Conservation (phyloP, 108 stramenopile genomes). For the Cyclotella kingstonii region DNA sequence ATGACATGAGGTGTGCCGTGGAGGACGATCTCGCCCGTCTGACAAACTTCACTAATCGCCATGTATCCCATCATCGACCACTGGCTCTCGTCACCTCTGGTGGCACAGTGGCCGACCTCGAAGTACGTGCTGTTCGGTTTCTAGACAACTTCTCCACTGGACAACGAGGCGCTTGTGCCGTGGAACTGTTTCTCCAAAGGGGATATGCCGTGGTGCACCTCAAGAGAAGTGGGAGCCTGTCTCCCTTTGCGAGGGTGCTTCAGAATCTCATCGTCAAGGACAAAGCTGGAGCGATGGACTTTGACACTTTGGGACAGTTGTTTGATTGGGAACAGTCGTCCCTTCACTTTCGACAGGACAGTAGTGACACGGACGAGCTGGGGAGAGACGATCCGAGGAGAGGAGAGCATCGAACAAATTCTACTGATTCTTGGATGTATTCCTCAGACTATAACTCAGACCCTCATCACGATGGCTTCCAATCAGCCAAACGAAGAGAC, state of each 20-base stretch:
- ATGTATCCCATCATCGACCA: slow-evolving; percentile 72
- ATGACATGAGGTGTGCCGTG: no score
- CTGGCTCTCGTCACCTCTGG: slow-evolving; percentile 88
- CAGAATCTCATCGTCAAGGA: slow-evolving; percentile 19
- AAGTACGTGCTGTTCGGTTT: slow-evolving; percentile 84
- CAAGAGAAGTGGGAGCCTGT: slow-evolving; percentile 66
- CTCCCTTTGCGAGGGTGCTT: slow-evolving; percentile 79
- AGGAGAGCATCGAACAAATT: slow-evolving; percentile 1
- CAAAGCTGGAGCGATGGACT: slow-evolving; percentile 1
- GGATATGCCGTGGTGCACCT: slow-evolving; percentile 94
- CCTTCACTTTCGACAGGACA: slow-evolving; percentile 18
- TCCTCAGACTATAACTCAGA: background rate
- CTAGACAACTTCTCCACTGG: slow-evolving; percentile 97
- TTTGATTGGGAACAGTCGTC: slow-evolving; percentile 56
- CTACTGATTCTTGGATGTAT: slow-evolving; percentile 35
- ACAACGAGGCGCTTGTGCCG: slow-evolving; percentile 81
- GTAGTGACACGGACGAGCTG: slow-evolving; percentile 34
- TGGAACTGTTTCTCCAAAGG: slow-evolving; percentile 83
- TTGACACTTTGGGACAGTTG: slow-evolving; percentile 54
- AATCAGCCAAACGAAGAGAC: slow-evolving; percentile 8
- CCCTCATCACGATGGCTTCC: slow-evolving; percentile 7
- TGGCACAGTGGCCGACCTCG: slow-evolving; percentile 85
- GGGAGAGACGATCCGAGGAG: background rate
- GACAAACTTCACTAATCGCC: slow-evolving; percentile 52
- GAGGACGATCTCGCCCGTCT: slow-evolving; percentile 32